Percentiles rank a stretch among this genome's conserved stretches.
Evolutionary conservation across 2,329 filamentous ascomycete species (phyloP).

Genomic region (Samsoniella hepiali): DNA sequence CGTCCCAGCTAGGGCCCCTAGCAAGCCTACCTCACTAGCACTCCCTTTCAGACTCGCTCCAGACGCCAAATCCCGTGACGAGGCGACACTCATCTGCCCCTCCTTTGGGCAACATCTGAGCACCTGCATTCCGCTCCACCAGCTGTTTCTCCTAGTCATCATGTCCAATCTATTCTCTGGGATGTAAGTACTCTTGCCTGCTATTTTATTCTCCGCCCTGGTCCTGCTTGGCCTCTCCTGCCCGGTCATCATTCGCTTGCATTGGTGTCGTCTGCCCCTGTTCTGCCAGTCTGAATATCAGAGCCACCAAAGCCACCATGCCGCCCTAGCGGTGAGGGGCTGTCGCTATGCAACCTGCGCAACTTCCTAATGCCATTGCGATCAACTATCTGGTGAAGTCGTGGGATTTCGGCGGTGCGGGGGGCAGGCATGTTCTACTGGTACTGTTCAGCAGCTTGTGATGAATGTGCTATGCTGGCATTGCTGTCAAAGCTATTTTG

Average conservation of each 20-base stretch:
- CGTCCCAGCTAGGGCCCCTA: constrained; percentile 1
- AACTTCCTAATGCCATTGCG: constrained; percentile 4
- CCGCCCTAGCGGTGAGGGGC: constrained; percentile 19
- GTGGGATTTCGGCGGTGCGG: not conserved
- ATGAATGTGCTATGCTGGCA: not conserved
- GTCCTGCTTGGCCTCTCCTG: not conserved
- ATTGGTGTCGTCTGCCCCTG: constrained; percentile 10
- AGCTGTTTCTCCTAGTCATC: constrained; percentile 15
- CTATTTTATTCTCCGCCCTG: not conserved
- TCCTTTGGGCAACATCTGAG: constrained; percentile 18
- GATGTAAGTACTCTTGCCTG: constrained; percentile 18
- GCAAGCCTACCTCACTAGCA: constrained; percentile 15
- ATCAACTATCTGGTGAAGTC: not conserved
- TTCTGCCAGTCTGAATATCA: not conserved
- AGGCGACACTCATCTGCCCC: constrained; percentile 18
- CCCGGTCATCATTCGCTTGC: not conserved
- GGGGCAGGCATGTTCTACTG: not conserved
- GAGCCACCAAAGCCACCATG: constrained; percentile 6
- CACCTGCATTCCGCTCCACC: constrained; percentile 18
- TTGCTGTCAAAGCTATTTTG: not conserved
- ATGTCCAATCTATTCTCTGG: constrained; percentile 22
- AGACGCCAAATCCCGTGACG: constrained; percentile 20
- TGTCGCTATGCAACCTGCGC: not conserved
- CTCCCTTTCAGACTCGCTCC: constrained; percentile 13
- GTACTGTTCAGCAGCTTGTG: not conserved